Evolutionary conservation across 495 filamentous ascomycete species (phyloP).

Genomic region (Aspergillus sparsus): DNA sequence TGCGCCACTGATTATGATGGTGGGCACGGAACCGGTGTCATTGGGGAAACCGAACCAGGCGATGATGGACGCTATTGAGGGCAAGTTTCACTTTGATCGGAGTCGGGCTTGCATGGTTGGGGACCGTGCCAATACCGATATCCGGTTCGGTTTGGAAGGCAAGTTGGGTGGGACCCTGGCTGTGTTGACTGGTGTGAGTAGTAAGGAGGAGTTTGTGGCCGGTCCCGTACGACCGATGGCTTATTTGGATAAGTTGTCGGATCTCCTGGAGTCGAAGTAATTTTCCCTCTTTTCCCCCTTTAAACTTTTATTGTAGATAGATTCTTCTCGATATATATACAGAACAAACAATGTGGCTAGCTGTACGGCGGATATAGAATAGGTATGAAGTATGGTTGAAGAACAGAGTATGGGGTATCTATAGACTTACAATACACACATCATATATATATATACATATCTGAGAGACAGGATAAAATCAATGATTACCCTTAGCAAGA

Average conservation of each 20-base stretch:
- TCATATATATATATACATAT: constrained; percentile 3
- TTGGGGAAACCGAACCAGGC: constrained; percentile 95
- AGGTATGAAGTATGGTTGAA: no score
- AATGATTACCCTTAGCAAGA: not conserved
- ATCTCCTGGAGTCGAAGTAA: constrained; percentile 54
- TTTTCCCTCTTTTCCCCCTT: not conserved
- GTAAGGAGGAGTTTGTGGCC: constrained; percentile 77
- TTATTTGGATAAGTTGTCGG: constrained; percentile 80
- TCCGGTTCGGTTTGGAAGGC: constrained; percentile 91
- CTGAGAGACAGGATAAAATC: not conserved
- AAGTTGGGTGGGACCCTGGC: constrained; percentile 86
- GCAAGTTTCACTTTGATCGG: constrained; percentile 87
- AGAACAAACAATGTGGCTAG: no score
- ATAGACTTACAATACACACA: constrained; percentile 11
- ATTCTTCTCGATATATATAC: not conserved
- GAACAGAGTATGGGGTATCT: not conserved
- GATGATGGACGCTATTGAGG: constrained; percentile 99
- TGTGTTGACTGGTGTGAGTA: constrained; percentile 87
- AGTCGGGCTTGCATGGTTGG: constrained; percentile 92
- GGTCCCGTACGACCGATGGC: constrained; percentile 68
- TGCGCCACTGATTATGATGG: constrained; percentile 77
- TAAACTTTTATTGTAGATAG: not conserved
- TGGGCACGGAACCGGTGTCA: constrained; percentile 65
- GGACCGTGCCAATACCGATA: constrained; percentile 92
- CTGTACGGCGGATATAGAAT: no score